Evolutionary conservation across 768 basidiomycete species (phyloP), one percentile per base, ranked within the genome.

Genomic region (Macrolepiota fuliginosa): DNA sequence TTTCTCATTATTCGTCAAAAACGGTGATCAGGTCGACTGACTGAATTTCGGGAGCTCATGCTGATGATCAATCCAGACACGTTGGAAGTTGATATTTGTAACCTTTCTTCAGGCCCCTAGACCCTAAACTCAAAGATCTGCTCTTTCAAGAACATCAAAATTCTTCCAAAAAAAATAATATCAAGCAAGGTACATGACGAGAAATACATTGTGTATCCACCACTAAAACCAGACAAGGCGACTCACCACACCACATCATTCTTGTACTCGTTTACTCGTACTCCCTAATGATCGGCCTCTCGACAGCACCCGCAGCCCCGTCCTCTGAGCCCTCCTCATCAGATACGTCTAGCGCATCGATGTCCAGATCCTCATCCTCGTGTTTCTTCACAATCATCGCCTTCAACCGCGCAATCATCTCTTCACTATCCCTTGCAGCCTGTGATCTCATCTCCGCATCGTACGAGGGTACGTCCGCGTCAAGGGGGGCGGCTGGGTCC

Each of bases 351-450:
- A 70, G 61, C 22, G 54, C 25, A 57, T 71, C 71, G 29, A 72
- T 37, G 40, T 71, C 68, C 42, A 69, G 65, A 17, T 69, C 71
- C 29, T 70, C 71, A 53, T 72, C 70, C 22, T 61, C 67, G 46
- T 71, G 70, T 51, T 62, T 71, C 56, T 68, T 62, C 19, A 76
- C 65, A 22, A 77, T 75, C 65, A 77, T 57, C 27, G 66, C 64
- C 61, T 72, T 70, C 58, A 79, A 68, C 57, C 74, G 67, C 32
- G 67, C 64, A 19, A 76, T 70, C 19, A 75, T 75, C 45, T 73
- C 76, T 45, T 79, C 76, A 69, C 77, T 73, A 45, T 81, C 77
- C 13, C 53, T 65, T 50, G 72, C 67, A 3, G 68, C 70, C 11
- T 69, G 63, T 24, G 65, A 52, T 50, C 74, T 67, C 47, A 74